Evolutionary conservation across 129 eudicot species (phyloP).

Genomic region (Cynara cardunculus): DNA sequence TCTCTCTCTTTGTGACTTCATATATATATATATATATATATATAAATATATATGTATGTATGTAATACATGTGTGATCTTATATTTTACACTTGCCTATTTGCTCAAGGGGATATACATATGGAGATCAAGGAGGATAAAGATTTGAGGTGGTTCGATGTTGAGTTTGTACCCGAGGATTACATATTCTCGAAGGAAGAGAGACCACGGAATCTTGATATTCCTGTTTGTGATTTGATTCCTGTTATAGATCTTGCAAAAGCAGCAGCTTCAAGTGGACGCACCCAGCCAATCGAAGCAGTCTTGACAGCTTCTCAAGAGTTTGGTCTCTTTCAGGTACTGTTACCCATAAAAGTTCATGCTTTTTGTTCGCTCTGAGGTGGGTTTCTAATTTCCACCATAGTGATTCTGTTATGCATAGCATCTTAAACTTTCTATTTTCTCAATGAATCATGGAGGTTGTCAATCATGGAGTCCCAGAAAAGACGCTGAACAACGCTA

Average conservation of each 20-base stretch:
- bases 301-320: slow-evolving; percentile 49
- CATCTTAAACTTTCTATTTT: not conserved
- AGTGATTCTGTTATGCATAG: too few relatives aligned
- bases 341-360: not conserved
- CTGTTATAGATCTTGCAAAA: slow-evolving; percentile 26
- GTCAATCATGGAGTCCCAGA: slow-evolving; percentile 68
- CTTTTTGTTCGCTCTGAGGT: not conserved
- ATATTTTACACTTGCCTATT: slow-evolving; percentile 1
- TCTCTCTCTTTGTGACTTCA: not conserved
- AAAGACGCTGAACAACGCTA: slow-evolving; percentile 18
- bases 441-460: slow-evolving; percentile 35
- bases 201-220: slow-evolving; percentile 18
- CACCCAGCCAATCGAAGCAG: slow-evolving; percentile 27
- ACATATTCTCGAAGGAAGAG: slow-evolving; percentile 20
- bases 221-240: slow-evolving; percentile 18
- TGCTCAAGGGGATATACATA: not conserved
- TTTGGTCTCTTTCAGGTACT: slow-evolving; percentile 69
- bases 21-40: not conserved
- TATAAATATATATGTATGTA: too few relatives aligned
- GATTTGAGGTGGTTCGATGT: slow-evolving; percentile 23
- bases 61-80: slow-evolving; percentile 19
- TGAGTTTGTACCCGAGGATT: slow-evolving; percentile 23
- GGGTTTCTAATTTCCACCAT: not conserved
- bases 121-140: slow-evolving; percentile 26
- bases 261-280: slow-evolving; percentile 17